Evolutionary conservation across 208 protist genomes (phyloP).

Genomic region (Phytomonas sp.): DNA sequence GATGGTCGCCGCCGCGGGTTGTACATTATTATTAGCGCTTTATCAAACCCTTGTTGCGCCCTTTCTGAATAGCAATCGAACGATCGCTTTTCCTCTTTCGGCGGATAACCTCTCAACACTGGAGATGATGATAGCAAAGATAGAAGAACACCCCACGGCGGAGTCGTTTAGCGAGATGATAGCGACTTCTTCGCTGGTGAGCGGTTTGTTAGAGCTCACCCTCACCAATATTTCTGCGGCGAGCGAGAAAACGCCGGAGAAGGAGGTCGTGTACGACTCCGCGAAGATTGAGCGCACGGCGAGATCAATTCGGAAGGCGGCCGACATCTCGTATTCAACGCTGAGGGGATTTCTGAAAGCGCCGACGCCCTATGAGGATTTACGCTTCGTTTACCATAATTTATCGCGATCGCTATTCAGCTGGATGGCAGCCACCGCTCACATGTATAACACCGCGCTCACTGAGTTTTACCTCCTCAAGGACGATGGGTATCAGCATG

Average conservation of each 20-base stretch:
- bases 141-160: conserved; percentile 14
- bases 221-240: conserved; percentile 17
- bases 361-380: conserved; percentile 12
- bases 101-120: conserved; percentile 21
- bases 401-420: too few species aligned
- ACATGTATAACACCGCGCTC: conserved; percentile 32
- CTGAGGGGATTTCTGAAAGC: conserved; percentile 31
- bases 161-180: conserved; percentile 16
- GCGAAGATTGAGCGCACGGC: not conserved
- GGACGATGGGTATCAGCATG: conserved; percentile 32
- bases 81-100: not conserved
- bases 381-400: conserved; percentile 14
- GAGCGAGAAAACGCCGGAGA: conserved; percentile 10
- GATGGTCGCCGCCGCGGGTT: too few species aligned
- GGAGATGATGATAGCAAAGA: conserved; percentile 9
- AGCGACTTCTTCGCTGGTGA: conserved; percentile 13
- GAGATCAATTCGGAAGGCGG: conserved; percentile 12
- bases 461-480: conserved; percentile 63
- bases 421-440: conserved; percentile 21
- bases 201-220: conserved; percentile 13
- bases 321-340: conserved; percentile 22
- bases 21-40: too few species aligned
- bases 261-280: conserved; percentile 4
- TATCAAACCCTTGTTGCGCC: too few species aligned
- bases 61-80: too few species aligned